Percentiles rank a stretch among this genome's conserved stretches.
Conservation (phyloP, 2,329 filamentous ascomycete genomes). For the Fusarium sp. region DNA sequence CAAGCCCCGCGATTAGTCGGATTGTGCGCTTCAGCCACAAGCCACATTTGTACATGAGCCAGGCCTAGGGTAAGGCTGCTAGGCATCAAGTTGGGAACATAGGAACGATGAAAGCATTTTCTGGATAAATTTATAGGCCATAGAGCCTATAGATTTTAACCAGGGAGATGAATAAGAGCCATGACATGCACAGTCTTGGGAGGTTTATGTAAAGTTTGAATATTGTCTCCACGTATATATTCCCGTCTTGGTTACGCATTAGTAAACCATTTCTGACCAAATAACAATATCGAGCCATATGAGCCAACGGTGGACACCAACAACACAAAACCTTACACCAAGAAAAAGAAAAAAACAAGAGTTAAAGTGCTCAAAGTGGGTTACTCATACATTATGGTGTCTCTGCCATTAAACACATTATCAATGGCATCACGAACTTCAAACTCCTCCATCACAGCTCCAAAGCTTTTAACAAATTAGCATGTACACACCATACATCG, state of each 20-base stretch:
- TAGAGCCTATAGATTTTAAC: background rate
- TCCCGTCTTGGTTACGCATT: too few species aligned
- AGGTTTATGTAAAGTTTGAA: too few species aligned
- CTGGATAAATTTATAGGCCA: background rate
- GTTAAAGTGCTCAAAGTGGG: background rate
- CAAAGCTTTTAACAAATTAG: slow-evolving; percentile 61
- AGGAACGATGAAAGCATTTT: background rate
- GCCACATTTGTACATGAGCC: slow-evolving; percentile 30
- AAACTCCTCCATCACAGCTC: slow-evolving; percentile 74
- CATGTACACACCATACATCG: background rate
- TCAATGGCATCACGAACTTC: slow-evolving; percentile 84
- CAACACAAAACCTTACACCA: too few species aligned
- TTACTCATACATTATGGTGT: slow-evolving; percentile 23
- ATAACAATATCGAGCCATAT: background rate
- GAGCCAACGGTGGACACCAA: background rate
- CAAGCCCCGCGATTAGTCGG: slow-evolving; percentile 48
- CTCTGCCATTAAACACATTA: slow-evolving; percentile 60
- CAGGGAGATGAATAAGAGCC: background rate
- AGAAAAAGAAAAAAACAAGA: background rate
- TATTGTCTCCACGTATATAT: too few species aligned
- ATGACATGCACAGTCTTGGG: too few species aligned
- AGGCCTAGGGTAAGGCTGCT: slow-evolving; percentile 21
- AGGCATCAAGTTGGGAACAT: background rate
- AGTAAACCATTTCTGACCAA: too few species aligned
- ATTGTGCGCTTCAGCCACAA: slow-evolving; percentile 44